Evolutionary conservation across 2,329 filamentous ascomycete genomes (phyloP).

Genomic region (Epichloe hybrida): DNA sequence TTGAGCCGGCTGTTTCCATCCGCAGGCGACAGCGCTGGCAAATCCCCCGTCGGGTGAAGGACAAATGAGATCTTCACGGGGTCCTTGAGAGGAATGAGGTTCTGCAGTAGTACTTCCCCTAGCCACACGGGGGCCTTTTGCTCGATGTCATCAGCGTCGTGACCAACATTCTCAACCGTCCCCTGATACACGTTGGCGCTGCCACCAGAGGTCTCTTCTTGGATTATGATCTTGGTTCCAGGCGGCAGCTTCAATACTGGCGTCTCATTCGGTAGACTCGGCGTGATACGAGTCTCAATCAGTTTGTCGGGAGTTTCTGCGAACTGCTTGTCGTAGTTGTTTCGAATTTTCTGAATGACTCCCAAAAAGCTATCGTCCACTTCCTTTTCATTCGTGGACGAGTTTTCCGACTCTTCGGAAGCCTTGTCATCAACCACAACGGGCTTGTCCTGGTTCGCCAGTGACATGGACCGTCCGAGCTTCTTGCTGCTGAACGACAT

Average conservation of each 20-base stretch:
- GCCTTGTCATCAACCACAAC: conserved; percentile 63
- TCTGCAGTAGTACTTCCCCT: conserved; percentile 73
- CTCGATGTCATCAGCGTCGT: conserved; percentile 72
- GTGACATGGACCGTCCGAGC: conserved; percentile 53
- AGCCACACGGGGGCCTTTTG: conserved; percentile 84
- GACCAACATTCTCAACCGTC: conserved; percentile 63
- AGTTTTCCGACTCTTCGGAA: conserved; percentile 51
- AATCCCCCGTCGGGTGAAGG: conserved; percentile 61
- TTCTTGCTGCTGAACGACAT: conserved; percentile 81
- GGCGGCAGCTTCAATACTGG: conserved; percentile 61
- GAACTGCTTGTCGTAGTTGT: conserved; percentile 58
- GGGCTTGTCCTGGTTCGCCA: conserved; percentile 52
- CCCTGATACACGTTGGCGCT: conserved; percentile 83
- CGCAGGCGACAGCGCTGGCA: conserved; percentile 60
- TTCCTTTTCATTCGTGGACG: conserved; percentile 54
- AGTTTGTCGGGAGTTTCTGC: conserved; percentile 37
- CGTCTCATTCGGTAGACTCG: conserved; percentile 59
- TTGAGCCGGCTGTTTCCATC: conserved; percentile 87
- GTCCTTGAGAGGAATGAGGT: conserved; percentile 75
- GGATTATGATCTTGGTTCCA: conserved; percentile 53
- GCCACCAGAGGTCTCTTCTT: conserved; percentile 53
- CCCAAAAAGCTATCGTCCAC: conserved; percentile 65
- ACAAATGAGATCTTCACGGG: conserved; percentile 92
- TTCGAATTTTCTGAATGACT: conserved; percentile 57
- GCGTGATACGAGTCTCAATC: conserved; percentile 51